phyloP scores from a whole-genome alignment of 78 protist species.

The Guillardia theta region DNA sequence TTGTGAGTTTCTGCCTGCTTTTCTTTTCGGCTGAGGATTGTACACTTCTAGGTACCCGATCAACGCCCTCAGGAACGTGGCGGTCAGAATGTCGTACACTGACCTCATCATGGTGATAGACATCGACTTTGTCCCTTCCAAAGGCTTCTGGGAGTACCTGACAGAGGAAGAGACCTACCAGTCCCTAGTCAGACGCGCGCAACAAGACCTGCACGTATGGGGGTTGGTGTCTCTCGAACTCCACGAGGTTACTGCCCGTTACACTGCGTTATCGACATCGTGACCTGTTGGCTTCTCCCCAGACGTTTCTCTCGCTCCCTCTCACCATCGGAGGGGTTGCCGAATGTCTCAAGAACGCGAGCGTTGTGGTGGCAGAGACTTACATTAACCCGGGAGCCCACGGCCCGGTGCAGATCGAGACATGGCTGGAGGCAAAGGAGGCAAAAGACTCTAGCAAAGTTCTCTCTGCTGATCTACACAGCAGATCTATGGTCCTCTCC shows the following conservation, averaged over 20 bases:
- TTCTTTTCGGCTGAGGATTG: background rate
- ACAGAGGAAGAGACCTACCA: background rate
- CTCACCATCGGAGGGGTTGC: background rate
- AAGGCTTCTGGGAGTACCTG: background rate
- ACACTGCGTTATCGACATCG: background rate
- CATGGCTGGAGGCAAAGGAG: background rate
- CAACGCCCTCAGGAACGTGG: conserved; percentile 48
- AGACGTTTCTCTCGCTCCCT: background rate
- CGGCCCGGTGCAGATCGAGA: background rate
- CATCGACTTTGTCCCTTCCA: conserved; percentile 48
- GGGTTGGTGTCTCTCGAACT: background rate
- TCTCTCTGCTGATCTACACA: background rate
- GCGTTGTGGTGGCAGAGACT: background rate
- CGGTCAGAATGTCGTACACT: background rate
- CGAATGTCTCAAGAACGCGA: no score
- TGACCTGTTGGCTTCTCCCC: background rate
- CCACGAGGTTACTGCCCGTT: background rate
- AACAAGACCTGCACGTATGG: background rate
- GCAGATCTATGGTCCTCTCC: background rate
- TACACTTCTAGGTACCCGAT: conserved; percentile 4
- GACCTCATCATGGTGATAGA: conserved; percentile 45
- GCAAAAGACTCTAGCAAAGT: background rate
- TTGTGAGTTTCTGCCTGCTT: background rate
- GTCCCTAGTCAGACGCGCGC: background rate
- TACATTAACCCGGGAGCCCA: conserved; percentile 8